Conservation (phyloP, 1,284 basidiomycete species). For the Bjerkandera adusta region DNA sequence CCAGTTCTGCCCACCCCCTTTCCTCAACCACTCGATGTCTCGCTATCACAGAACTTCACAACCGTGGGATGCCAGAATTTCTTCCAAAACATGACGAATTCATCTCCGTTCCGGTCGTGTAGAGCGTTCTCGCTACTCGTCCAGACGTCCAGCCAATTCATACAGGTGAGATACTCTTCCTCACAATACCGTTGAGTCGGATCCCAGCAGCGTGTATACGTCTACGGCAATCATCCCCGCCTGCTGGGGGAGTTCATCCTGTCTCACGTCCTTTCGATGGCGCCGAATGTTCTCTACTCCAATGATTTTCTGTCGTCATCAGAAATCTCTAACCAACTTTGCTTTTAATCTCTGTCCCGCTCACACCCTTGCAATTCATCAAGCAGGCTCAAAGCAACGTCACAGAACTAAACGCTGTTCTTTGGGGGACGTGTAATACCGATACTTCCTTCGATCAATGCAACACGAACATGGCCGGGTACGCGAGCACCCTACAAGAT, state of each 20-base stretch:
- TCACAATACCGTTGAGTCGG: too few relatives aligned
- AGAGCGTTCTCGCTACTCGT: conserved; percentile 74
- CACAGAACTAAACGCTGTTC: conserved; percentile 58
- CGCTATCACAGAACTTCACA: conserved; percentile 62
- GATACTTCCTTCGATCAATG: conserved; percentile 47
- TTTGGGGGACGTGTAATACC: conserved; percentile 80
- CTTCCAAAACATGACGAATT: conserved; percentile 69
- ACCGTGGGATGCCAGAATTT: conserved; percentile 62
- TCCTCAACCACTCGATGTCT: conserved; percentile 72
- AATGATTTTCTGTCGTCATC: not conserved
- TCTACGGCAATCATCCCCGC: too few relatives aligned
- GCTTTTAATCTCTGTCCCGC: conserved; percentile 1
- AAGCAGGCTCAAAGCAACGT: conserved; percentile 63
- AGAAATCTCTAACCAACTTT: conserved; percentile 5
- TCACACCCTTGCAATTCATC: conserved; percentile 12
- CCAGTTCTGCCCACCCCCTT: conserved; percentile 66
- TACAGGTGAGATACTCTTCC: conserved; percentile 41
- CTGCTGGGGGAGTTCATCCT: not conserved
- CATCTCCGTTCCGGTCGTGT: conserved; percentile 60
- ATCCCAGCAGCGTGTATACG: too few relatives aligned
- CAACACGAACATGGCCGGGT: conserved; percentile 59
- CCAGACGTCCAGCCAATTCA: conserved; percentile 55
- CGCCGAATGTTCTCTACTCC: not conserved
- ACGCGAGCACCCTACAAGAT: conserved; percentile 43
- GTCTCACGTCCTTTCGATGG: not conserved